Base-by-base conservation (phyloP, 768 basidiomycete species). In the Mycena venus region DNA sequence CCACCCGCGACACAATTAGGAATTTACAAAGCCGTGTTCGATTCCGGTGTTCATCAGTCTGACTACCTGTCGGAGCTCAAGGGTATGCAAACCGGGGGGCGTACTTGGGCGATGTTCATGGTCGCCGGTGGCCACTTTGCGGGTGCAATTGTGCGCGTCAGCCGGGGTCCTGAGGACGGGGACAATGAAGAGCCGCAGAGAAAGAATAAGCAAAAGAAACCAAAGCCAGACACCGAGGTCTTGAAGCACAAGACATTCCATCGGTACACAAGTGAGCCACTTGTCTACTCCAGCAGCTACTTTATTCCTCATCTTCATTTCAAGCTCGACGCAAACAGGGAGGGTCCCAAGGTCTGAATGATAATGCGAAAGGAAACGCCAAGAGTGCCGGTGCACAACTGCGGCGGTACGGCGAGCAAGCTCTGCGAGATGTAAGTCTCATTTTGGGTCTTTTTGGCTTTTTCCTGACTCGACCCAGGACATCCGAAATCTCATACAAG, bases 111-210 rank as follows among this genome's bases (percentile, higher is more conserved):
- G 0, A 83, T 99, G 89, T 94, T 99, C 79, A 98, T 99, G 96
- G 92, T 94, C 47, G 98, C 98, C 0, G 97, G 98, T 25, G 98
- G 98, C 14, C 98, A 99, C 83, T 99, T 99, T 84, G 98, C 98
- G 17, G 98, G 98, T 29, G 94, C 96, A 68, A 88, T 99, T 38
- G 92, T 93, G 15, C 88, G 92, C 38, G 94, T 96, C 31, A 90
- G 92, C 83, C 83, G 86, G 70, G 85, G 85, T 19, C 87, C 88
- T 8, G 90, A 91, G 4, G 83, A 84, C 64, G 80, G 79, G 31
- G 78, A 83, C 64, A 81, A 86, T 73, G 83, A 83, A 72, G 82
- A 85, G 79, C 77, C 86, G 82, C 79, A 82, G 59, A 80, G 78
- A 27, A 86, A 87, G 76, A 88, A 88, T 79, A 94, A 91, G 70